Evolutionary conservation across 805 yeast species (phyloP).

Genomic region (Saccharomycopsis fibuligera): DNA sequence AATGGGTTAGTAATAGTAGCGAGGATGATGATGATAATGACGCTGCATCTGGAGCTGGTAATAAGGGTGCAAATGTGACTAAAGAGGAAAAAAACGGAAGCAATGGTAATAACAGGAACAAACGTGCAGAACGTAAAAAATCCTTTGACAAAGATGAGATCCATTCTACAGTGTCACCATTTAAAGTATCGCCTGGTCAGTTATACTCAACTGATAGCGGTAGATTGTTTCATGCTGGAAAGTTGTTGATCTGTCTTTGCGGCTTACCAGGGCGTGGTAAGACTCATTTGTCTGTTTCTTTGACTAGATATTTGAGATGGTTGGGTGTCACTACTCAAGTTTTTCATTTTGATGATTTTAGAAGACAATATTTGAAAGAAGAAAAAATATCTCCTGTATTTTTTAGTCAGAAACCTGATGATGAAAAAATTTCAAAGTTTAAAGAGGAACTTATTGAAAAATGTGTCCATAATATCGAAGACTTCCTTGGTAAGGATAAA

Average conservation of each 20-base stretch:
- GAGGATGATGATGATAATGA: slow-evolving; percentile 21
- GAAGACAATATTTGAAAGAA: slow-evolving; percentile 44
- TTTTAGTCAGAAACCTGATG: slow-evolving; percentile 37
- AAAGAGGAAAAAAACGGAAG: neutral
- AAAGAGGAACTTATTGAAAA: slow-evolving; percentile 54
- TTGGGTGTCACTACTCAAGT: slow-evolving; percentile 89
- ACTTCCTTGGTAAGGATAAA: slow-evolving; percentile 63
- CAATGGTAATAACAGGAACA: slow-evolving; percentile 1
- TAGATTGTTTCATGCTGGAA: slow-evolving; percentile 90
- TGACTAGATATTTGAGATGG: slow-evolving; percentile 92
- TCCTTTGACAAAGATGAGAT: slow-evolving; percentile 45
- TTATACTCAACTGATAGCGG: slow-evolving; percentile 90
- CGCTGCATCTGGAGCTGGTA: slow-evolving; percentile 10
- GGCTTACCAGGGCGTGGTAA: slow-evolving; percentile 97
- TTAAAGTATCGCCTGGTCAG: slow-evolving; percentile 84
- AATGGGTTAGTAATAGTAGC: slow-evolving; percentile 35
- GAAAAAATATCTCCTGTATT: slow-evolving; percentile 62
- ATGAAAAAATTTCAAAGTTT: slow-evolving; percentile 40
- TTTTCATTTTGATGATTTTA: slow-evolving; percentile 87
- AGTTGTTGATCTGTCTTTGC: slow-evolving; percentile 77
- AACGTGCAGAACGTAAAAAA: neutral
- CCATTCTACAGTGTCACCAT: slow-evolving; percentile 54
- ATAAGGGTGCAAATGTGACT: neutral
- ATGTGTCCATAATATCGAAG: slow-evolving; percentile 62
- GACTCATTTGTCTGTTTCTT: slow-evolving; percentile 84